Conservation (phyloP, 176 grass and related monocot species). For the Triticum turgidum region DNA sequence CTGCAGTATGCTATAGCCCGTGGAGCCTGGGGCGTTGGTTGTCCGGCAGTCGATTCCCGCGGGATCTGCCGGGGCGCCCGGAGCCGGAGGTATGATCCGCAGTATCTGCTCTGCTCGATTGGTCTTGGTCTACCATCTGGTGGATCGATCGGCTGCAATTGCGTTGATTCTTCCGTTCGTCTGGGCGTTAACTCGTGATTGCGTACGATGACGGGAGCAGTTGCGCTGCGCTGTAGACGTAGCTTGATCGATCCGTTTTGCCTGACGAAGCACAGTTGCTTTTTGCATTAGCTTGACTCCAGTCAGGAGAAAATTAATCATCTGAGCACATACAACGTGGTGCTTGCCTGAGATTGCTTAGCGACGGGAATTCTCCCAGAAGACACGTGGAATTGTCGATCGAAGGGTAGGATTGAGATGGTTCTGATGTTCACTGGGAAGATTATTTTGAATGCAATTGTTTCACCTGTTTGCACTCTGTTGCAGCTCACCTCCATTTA, state of each 20-base stretch:
- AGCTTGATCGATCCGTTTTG: background rate
- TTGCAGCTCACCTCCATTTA: background rate
- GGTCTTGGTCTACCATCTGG: background rate
- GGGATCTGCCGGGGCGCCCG: conserved; percentile 11
- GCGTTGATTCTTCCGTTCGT: background rate
- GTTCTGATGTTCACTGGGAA: background rate
- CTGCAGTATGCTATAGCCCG: conserved; percentile 8
- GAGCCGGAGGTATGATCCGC: conserved; percentile 3
- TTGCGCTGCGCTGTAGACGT: background rate
- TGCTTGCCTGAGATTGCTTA: background rate
- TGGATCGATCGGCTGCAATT: background rate
- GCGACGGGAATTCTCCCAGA: too few relatives aligned
- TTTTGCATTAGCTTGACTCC: background rate
- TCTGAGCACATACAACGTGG: background rate
- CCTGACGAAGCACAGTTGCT: background rate
- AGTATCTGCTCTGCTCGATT: background rate
- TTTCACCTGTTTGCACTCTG: background rate
- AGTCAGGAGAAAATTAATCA: background rate
- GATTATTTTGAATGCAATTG: background rate
- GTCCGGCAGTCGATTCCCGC: background rate
- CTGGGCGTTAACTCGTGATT: background rate
- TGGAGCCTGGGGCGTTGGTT: background rate
- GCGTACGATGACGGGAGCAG: background rate
- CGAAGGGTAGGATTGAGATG: background rate
- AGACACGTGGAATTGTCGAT: too few relatives aligned